phyloP scores from a whole-genome alignment of 2,329 filamentous ascomycete species.

The Hymenoscyphus scutula region DNA sequence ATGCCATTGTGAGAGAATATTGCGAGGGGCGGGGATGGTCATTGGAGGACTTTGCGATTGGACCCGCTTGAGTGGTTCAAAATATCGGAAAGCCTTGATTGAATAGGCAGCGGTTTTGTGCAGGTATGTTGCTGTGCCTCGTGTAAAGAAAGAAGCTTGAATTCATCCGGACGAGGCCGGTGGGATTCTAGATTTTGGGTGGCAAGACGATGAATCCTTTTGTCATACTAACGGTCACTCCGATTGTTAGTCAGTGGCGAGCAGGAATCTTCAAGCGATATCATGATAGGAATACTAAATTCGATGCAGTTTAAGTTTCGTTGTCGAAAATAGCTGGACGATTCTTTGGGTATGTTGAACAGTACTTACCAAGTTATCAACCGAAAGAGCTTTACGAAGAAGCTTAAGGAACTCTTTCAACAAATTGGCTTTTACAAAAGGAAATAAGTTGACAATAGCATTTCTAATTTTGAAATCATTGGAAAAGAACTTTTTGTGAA shows the following conservation, averaged over 20 bases:
- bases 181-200: not conserved
- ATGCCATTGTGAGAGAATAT: not conserved
- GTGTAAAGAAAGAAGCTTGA: not conserved
- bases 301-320: not conserved
- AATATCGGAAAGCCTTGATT: not conserved
- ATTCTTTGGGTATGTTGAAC: too few species aligned
- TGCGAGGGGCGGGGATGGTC: not conserved
- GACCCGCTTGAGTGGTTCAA: not conserved
- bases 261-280: not conserved
- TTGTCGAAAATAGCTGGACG: too few species aligned
- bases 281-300: not conserved
- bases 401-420: too few species aligned
- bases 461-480: too few species aligned
- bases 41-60: not conserved
- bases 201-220: not conserved
- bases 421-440: too few species aligned
- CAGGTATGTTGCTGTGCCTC: not conserved
- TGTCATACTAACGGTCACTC: not conserved
- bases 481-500: too few species aligned
- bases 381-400: too few species aligned
- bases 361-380: too few species aligned
- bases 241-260: not conserved
- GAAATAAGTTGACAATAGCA: too few species aligned
- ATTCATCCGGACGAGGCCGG: not conserved
- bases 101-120: not conserved